Evolutionary conservation across 2,329 filamentous ascomycete genomes (phyloP).

Genomic region (Neonectria hederae): DNA sequence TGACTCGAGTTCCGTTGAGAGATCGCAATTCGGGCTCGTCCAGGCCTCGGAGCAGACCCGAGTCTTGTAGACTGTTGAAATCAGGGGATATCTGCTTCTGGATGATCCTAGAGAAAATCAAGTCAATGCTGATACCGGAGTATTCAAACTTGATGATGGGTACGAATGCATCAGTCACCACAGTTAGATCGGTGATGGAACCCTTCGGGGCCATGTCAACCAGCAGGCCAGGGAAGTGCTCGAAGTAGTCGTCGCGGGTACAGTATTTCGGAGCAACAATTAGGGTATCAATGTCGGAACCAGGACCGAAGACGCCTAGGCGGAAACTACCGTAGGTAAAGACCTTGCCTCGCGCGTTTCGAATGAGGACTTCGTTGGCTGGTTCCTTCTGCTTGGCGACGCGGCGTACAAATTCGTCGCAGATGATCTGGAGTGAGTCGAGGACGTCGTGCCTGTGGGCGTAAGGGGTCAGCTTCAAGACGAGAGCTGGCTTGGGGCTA

Average conservation of each 20-base stretch:
- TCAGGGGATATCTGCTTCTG: conserved; percentile 75
- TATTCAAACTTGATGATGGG: conserved; percentile 98
- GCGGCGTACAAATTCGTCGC: conserved; percentile 85
- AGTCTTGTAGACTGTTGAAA: conserved; percentile 79
- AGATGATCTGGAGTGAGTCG: conserved; percentile 78
- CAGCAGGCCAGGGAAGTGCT: conserved; percentile 83
- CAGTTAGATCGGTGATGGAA: conserved; percentile 85
- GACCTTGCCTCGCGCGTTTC: conserved; percentile 88
- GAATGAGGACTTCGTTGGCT: conserved; percentile 79
- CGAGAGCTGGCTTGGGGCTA: neutral
- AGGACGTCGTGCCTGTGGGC: conserved; percentile 74
- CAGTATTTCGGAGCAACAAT: conserved; percentile 93
- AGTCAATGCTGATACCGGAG: conserved; percentile 89
- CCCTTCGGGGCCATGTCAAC: conserved; percentile 78
- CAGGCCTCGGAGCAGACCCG: conserved; percentile 83
- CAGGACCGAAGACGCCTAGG: conserved; percentile 91
- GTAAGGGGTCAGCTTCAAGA: conserved; percentile 22
- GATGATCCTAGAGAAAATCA: conserved; percentile 84
- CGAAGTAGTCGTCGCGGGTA: conserved; percentile 89
- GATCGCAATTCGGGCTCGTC: conserved; percentile 89
- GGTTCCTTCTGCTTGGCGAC: conserved; percentile 78
- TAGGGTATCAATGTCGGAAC: conserved; percentile 97
- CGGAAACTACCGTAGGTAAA: conserved; percentile 97
- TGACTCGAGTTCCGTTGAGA: conserved; percentile 93
- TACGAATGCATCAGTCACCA: conserved; percentile 90